A percentile compares a stretch with the other conserved stretches of the same genome.
Conservation (phyloP, 2,329 filamentous ascomycete species). For the Macrophomina phaseolina region DNA sequence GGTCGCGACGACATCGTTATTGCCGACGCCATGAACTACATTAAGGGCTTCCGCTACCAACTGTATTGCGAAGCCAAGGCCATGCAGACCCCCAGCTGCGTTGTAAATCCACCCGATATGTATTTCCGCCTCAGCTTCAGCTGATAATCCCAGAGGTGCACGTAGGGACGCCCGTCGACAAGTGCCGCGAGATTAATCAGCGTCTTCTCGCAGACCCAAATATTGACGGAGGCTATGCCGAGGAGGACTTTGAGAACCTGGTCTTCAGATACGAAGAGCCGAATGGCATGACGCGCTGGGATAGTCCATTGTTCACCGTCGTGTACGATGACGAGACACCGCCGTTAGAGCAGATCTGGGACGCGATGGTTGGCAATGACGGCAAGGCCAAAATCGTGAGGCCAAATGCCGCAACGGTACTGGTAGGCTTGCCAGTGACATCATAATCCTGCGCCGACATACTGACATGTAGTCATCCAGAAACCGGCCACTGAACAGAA, state of each 20-base stretch:
- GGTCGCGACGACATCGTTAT: constrained; percentile 77
- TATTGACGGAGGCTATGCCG: constrained; percentile 55
- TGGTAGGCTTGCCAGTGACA: constrained; percentile 43
- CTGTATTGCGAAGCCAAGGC: constrained; percentile 85
- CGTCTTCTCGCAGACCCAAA: constrained; percentile 53
- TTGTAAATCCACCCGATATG: constrained; percentile 56
- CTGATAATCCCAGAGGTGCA: constrained; percentile 58
- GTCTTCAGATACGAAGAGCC: constrained; percentile 86
- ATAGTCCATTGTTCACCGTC: constrained; percentile 80
- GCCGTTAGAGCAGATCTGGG: constrained; percentile 76
- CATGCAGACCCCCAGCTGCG: constrained; percentile 73
- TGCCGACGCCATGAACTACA: constrained; percentile 82
- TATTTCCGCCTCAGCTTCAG: neutral
- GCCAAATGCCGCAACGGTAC: constrained; percentile 77
- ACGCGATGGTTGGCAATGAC: constrained; percentile 65
- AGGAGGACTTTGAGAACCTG: constrained; percentile 76
- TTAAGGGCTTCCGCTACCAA: constrained; percentile 89
- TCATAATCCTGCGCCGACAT: neutral
- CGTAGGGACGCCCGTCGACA: constrained; percentile 61
- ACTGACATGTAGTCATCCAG: constrained; percentile 34
- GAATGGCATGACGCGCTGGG: constrained; percentile 84
- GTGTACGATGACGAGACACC: constrained; percentile 74
- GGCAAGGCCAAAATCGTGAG: constrained; percentile 70
- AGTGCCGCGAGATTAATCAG: constrained; percentile 67
- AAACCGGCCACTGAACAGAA: constrained; percentile 68